Percentiles rank a stretch among this genome's conserved stretches.
Conservation (phyloP, 2,329 filamentous ascomycete genomes). For the Chaetomiaceae sp. region DNA sequence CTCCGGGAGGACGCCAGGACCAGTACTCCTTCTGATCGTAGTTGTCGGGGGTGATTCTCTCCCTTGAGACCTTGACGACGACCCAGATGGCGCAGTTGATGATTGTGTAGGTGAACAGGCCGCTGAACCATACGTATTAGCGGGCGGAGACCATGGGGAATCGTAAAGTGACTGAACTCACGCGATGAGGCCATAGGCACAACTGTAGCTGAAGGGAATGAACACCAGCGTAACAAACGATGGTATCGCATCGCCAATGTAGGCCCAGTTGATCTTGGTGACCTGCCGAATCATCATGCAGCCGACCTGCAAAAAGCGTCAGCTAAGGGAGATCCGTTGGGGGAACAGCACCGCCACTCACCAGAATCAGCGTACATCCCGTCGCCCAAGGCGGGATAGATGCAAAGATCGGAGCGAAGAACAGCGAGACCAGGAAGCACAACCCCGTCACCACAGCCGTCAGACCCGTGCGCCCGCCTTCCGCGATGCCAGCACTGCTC, state of each 20-base stretch:
- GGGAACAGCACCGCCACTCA: constrained; percentile 30
- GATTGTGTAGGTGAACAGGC: constrained; percentile 50
- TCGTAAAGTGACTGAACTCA: constrained; percentile 34
- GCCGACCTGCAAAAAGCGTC: constrained; percentile 49
- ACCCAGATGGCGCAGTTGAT: constrained; percentile 46
- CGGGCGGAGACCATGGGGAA: background rate
- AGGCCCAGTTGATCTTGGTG: constrained; percentile 70
- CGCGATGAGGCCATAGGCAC: constrained; percentile 73
- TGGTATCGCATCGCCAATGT: constrained; percentile 69
- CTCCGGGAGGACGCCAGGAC: constrained; percentile 48
- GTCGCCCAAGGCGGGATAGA: constrained; percentile 77
- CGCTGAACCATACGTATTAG: constrained; percentile 31
- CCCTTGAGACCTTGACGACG: constrained; percentile 41
- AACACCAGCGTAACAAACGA: constrained; percentile 71
- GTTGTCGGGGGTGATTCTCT: constrained; percentile 44
- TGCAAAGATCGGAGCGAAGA: constrained; percentile 73
- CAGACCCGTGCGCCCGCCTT: constrained; percentile 68
- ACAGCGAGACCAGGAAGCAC: constrained; percentile 67
- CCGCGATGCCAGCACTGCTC: constrained; percentile 69
- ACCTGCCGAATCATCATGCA: constrained; percentile 76
- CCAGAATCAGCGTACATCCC: constrained; percentile 66
- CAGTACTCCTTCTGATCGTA: constrained; percentile 54
- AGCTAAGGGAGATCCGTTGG: background rate
- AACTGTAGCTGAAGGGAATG: constrained; percentile 75
- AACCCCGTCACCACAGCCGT: constrained; percentile 65